Percentiles rank a stretch among this genome's conserved stretches.
Conservation (phyloP, 164 flowering plant species). For the Dillenia turbinata region DNA sequence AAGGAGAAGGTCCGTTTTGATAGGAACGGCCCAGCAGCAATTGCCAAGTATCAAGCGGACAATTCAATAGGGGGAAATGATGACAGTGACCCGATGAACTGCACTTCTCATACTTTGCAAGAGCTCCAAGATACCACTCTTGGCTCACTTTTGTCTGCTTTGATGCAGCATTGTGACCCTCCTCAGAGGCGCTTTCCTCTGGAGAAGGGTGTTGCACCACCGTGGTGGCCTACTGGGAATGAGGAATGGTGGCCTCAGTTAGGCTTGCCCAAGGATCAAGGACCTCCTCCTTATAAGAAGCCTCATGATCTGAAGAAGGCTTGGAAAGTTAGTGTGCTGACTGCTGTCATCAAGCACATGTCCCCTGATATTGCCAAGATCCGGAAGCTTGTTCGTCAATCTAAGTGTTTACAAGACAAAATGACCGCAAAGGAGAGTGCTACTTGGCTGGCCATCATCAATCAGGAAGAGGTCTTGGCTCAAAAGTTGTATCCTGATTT, state of each 20-base stretch:
- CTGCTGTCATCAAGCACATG: conserved; percentile 61
- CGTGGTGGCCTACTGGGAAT: conserved; percentile 39
- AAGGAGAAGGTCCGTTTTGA: conserved; percentile 63
- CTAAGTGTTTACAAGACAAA: conserved; percentile 60
- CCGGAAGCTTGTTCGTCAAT: conserved; percentile 55
- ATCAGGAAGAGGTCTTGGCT: conserved; percentile 47
- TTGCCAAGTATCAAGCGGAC: conserved; percentile 43
- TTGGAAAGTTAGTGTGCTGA: conserved; percentile 42
- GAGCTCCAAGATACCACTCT: conserved; percentile 34
- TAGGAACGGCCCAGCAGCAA: conserved; percentile 59
- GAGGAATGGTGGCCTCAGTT: conserved; percentile 34
- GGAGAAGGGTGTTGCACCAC: conserved; percentile 36
- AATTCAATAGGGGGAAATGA: conserved; percentile 13
- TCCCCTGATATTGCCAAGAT: conserved; percentile 54
- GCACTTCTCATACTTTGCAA: conserved; percentile 21
- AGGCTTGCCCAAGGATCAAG: conserved; percentile 24
- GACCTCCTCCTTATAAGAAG: conserved; percentile 36
- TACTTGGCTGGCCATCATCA: conserved; percentile 53
- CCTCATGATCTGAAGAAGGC: conserved; percentile 47
- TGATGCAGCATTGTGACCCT: conserved; percentile 43
- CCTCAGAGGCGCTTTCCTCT: conserved; percentile 36
- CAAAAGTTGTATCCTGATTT: conserved; percentile 40
- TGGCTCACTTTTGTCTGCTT: conserved; percentile 35
- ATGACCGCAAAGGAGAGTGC: conserved; percentile 67
- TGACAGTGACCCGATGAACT: conserved; percentile 12